phyloP scores from a whole-genome alignment of 495 filamentous ascomycete species.

The Rhypophila decipiens region DNA sequence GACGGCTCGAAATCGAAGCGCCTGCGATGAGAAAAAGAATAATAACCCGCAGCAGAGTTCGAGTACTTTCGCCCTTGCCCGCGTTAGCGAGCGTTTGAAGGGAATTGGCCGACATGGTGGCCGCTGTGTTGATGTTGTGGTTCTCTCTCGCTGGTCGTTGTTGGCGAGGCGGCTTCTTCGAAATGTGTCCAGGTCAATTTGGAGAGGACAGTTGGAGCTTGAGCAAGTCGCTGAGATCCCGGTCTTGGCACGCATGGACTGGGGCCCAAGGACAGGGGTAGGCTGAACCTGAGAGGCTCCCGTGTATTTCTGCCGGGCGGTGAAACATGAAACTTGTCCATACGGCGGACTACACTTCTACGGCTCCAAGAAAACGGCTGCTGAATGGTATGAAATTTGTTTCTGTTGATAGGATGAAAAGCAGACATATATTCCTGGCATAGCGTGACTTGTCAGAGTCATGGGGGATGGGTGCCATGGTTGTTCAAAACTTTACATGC shows the following conservation, averaged over 20 bases:
- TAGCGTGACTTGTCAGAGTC: too few species aligned
- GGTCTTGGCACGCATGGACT: constrained; percentile 21
- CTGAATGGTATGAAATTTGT: too few species aligned
- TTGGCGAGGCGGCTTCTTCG: constrained; percentile 19
- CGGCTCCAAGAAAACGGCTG: too few species aligned
- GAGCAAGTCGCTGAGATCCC: constrained; percentile 13
- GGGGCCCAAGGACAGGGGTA: constrained; percentile 5
- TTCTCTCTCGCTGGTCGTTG: constrained; percentile 24
- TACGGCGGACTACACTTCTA: too few species aligned
- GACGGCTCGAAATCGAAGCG: constrained; percentile 85
- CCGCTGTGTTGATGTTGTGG: constrained; percentile 21
- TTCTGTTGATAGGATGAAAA: too few species aligned
- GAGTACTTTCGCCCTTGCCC: constrained; percentile 58
- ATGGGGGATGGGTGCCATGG: too few species aligned
- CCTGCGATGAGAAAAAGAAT: constrained; percentile 91
- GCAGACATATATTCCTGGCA: too few species aligned
- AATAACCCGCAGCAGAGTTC: constrained; percentile 80
- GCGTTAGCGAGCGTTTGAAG: constrained; percentile 34
- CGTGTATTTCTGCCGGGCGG: constrained; percentile 13
- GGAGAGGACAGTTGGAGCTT: constrained; percentile 42
- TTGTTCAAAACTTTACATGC: too few species aligned
- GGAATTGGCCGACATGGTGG: constrained; percentile 33
- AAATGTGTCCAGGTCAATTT: constrained; percentile 14
- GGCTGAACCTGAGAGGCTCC: constrained; percentile 6
- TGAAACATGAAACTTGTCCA: neutral